phyloP scores from a whole-genome alignment of 1,284 basidiomycete genomes.

The Chondrostereum purpureum region DNA sequence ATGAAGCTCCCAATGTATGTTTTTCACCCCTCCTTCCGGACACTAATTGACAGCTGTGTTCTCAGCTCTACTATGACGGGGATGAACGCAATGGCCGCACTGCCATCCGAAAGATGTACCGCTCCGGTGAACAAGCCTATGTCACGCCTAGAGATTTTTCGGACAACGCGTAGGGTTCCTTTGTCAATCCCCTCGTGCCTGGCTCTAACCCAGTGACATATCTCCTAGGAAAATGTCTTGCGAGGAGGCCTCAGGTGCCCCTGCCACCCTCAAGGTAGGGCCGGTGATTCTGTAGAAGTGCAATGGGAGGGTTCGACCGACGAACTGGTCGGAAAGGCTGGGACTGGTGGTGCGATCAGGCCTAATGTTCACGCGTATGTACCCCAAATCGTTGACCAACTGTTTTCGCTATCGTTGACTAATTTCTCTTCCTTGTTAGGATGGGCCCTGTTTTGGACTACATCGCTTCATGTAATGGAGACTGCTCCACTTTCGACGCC shows the following conservation, averaged over 20 bases:
- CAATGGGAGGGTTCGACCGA: slow-evolving; percentile 18
- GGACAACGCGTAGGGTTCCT: slow-evolving; percentile 14
- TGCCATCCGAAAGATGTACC: slow-evolving; percentile 19
- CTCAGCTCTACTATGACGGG: slow-evolving; percentile 16
- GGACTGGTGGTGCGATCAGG: slow-evolving; percentile 14
- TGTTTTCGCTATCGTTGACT: no score
- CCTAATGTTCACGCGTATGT: slow-evolving; percentile 20
- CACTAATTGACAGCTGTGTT: neutral
- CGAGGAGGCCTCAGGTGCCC: slow-evolving; percentile 16
- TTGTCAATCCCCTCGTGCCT: neutral
- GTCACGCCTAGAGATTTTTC: slow-evolving; percentile 13
- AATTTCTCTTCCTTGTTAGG: slow-evolving; percentile 7
- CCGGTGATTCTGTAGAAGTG: slow-evolving; percentile 14
- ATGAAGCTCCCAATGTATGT: slow-evolving; percentile 17
- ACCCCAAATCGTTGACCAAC: no score
- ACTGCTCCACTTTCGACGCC: slow-evolving; percentile 27
- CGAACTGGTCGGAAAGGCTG: slow-evolving; percentile 17
- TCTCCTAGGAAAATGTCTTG: slow-evolving; percentile 17
- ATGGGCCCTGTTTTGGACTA: slow-evolving; percentile 31
- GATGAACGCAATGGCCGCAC: slow-evolving; percentile 16
- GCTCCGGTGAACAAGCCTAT: slow-evolving; percentile 16
- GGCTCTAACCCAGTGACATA: neutral
- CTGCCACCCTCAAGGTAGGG: slow-evolving; percentile 13
- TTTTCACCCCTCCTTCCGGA: neutral
- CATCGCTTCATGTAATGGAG: slow-evolving; percentile 30